Evolutionary conservation across 805 yeast species (phyloP), one percentile per base, ranked within the genome.

Genomic region (Wickerhamomyces pijperi): DNA sequence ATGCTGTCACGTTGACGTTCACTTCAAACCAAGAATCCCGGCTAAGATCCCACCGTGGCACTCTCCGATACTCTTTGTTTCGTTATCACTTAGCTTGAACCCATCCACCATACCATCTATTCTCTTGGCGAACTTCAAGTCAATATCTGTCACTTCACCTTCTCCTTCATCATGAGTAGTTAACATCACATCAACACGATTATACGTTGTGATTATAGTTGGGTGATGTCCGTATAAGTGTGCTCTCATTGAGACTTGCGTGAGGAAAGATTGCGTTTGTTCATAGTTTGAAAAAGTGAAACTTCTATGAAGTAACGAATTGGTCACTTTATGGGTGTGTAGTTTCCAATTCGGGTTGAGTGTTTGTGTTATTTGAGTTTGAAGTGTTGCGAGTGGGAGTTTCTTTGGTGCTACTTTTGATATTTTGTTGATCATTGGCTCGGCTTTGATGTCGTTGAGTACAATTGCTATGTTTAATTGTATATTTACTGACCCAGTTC

Each of bases 221-320:
- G 92, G 90, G 53, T 82, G 94, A 49, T 82, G 90, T 4, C 76
- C 79, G 50, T 60, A 54, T 1, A 65, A 48, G 50, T 79, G 82
- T 0, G 82, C 68, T 38, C 75, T 58, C 58, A 71, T 55, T 2
- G 84, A 70, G 1, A 82, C 68, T 35, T 67, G 65, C 20, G 72
- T 76, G 16, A 82, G 56, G 49, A 80, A 79, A 3, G 42, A 49
- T 49, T 46, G 23, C 25, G 15, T 37, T 32, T 20, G 18, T 15
- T 31, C 33, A 31, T 16, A 31, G 19, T 12, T 31, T 6, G 9
- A 15, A 19, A 31, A 31, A 4, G 19, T 19, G 17, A 29, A 20
- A 12, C 13, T 16, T 28, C 28, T 9, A 25, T 25, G 29, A 25
- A 25, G 29, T 12, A 25, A 13, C 4, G 29, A 4, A 12, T 12